Evolutionary conservation across 345 rosid species (phyloP), one percentile per base, ranked within the genome.

Genomic region (Aquilaria yunnanensis): DNA sequence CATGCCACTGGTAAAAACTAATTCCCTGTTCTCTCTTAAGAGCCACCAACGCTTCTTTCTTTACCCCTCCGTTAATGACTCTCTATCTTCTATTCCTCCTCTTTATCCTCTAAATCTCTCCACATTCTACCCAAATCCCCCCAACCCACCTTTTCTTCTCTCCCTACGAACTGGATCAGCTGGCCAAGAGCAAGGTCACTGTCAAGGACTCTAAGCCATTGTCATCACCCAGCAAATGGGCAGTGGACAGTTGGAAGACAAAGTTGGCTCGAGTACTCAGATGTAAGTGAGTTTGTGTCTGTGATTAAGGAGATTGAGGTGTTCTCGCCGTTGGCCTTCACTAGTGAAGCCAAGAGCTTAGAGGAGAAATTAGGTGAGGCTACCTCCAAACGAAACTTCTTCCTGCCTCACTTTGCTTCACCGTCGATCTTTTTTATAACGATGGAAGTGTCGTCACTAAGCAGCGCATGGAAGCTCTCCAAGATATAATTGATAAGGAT

Each of bases 251-350:
- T 66, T 81, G 86, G 86, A 76, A 76, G 66, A 16, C 54, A 56
- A 79, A 71, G 76, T 74, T 76, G 14, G 83, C 86, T 83, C 9
- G 81, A 81, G 72, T 81, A 81, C 65, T 81, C 81, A 4, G 37
- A 74, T 56, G 73, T 74, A 2, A 23, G 54, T 14, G 71, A 72
- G 53, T 65, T 81, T 30, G 86, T 76, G 16, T 57, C 74, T 3
- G 86, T 81, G 51, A 63, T 81, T 47, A 79, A 76, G 46, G 74
- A 76, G 11, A 62, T 81, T n/a, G 81, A 79, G 50, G 70, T 74
- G n/a, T 81, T 23, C 23, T 1, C 23, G 1, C 23, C 23, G 23
- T 23, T 23, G 23, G 23, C 23, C 23, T 23, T 23, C 23, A 23
- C 23, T 23, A 23, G 23, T 23, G 23, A 23, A 23, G 23, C 23